Evolutionary conservation across 495 filamentous ascomycete genomes (phyloP).

Genomic region (Aspergillus cavernicola): DNA sequence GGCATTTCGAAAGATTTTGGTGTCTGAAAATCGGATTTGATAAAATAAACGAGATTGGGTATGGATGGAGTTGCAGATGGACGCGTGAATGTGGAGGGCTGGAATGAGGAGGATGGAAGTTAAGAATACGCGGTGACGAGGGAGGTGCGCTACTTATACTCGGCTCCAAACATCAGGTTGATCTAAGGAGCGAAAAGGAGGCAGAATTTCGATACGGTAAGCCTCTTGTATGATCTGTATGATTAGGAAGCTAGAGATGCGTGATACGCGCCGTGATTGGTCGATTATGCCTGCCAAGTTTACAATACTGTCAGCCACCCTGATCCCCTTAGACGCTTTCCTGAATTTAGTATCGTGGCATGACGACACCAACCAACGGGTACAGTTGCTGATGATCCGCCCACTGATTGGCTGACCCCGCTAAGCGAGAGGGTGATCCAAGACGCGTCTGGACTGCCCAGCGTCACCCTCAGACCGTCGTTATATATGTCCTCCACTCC

Average conservation of each 20-base stretch:
- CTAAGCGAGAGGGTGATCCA: constrained; percentile 53
- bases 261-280: constrained; percentile 17
- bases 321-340: constrained; percentile 28
- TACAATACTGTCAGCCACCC: constrained; percentile 19
- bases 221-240: constrained; percentile 46
- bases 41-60: constrained; percentile 12
- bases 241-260: constrained; percentile 35
- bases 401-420: constrained; percentile 38
- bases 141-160: constrained; percentile 53
- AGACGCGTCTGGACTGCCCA: constrained; percentile 33
- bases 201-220: constrained; percentile 51
- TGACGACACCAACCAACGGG: constrained; percentile 15
- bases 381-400: constrained; percentile 27
- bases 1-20: constrained; percentile 64
- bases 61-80: constrained; percentile 27
- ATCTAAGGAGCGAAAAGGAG: constrained; percentile 43
- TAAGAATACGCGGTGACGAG: constrained; percentile 44
- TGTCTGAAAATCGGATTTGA: constrained; percentile 3
- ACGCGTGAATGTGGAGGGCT: constrained; percentile 32
- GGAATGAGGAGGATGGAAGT: constrained; percentile 33
- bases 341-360: constrained; percentile 26
- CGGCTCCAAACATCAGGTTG: constrained; percentile 39
- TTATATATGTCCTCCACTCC: constrained; percentile 45
- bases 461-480: constrained; percentile 43
- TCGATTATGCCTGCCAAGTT: constrained; percentile 21